Evolutionary conservation across 164 flowering plant genomes (phyloP).

Genomic region (Tinospora cordifolia): DNA sequence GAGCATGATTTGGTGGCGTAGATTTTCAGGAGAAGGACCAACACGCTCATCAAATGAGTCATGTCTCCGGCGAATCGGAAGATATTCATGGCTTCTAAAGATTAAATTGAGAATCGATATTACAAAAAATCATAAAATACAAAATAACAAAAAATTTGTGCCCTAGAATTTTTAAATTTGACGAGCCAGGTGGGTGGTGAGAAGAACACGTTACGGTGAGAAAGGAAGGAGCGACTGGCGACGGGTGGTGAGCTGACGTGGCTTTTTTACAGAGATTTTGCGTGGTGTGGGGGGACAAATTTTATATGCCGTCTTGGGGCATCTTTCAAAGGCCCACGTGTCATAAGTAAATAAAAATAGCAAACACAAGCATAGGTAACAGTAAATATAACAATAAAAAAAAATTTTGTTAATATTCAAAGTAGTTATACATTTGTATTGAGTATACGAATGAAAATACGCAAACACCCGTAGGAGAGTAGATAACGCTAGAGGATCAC

Average conservation of each 20-base stretch:
- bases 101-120: background rate
- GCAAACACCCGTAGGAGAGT: too few relatives aligned
- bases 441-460: too few relatives aligned
- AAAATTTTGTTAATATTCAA: too few relatives aligned
- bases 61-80: constrained; percentile 81
- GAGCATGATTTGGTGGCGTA: constrained; percentile 87
- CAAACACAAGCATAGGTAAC: too few relatives aligned
- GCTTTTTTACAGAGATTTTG: background rate
- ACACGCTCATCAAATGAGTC: constrained; percentile 70
- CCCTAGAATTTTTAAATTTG: constrained; percentile 11
- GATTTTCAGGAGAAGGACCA: constrained; percentile 81
- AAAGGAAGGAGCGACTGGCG: background rate
- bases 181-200: background rate
- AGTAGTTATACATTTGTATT: too few relatives aligned
- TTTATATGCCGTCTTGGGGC: background rate
- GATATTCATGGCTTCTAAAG: constrained; percentile 54
- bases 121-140: too few relatives aligned
- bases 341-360: too few relatives aligned
- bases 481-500: too few relatives aligned
- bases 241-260: background rate
- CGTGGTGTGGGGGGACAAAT: background rate
- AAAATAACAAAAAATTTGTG: too few relatives aligned
- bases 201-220: background rate
- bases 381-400: too few relatives aligned
- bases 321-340: too few relatives aligned